Base-by-base conservation (phyloP, 192 early-diverging fungal species). In the Powellomyces hirtus region DNA sequence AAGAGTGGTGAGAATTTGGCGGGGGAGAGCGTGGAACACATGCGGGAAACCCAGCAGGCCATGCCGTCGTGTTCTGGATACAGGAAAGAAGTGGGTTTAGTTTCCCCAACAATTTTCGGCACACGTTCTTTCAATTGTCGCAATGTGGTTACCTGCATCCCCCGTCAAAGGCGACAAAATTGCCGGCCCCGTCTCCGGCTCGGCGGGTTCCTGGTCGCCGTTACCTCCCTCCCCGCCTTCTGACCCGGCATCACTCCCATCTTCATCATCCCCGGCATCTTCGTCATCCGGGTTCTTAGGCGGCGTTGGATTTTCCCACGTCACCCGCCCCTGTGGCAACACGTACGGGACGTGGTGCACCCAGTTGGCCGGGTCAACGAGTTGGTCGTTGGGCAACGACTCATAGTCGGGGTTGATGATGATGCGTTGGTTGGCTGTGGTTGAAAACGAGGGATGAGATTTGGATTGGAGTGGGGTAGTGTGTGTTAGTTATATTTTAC, bases 281-380 rank as follows among this genome's bases (percentile, higher is more conserved):
- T 69, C 66, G 29, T 67, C 81, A 16, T 69, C 60, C 31, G 68
- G 77, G 10, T 74, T 57, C 24, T 78, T 72, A 8, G 74, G 77
- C 1, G 66, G 74, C 24, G 79, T 59, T 26, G 85, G 85, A 68
- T 81, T 79, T 64, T 82, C 85, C 85, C 85, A 87, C 13, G 62
- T 75, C 0, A 68, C 69, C 29, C 81, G 66, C 4, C 85, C 85
- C 73, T 87, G 85, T 6, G 85, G 85, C 22, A 87, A 70, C 33
- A 87, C 74, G 65, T 87, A 87, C 20, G 83, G 85, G 0, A 86
- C 78, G 55, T 87, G 85, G 67, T 87, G 85, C 20, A 85, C 83
- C 85, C 85, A 87, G 68, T 81, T 84, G 57, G 73, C 51, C n/a
- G 67, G 42, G 30, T 63, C 37, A n/a, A 79, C 59, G 16, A 87